Conservation (phyloP, 2,329 filamentous ascomycete genomes). For the Trichoderma koningii region DNA sequence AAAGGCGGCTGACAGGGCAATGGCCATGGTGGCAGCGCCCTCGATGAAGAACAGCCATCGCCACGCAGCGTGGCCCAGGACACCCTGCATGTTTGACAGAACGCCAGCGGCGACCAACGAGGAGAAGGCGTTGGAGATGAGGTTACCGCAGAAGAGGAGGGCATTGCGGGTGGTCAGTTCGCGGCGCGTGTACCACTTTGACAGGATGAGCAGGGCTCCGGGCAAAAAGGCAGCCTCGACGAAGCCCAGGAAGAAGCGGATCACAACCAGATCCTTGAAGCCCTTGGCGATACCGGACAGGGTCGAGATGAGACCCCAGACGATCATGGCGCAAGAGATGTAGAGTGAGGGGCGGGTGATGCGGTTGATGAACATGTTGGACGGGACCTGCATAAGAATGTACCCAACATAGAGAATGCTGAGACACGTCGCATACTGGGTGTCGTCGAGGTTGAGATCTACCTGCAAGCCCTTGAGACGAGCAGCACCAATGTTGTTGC, state of each 20-base stretch:
- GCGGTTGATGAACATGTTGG: constrained; percentile 60
- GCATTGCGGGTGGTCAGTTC: constrained; percentile 58
- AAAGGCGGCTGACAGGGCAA: constrained; percentile 51
- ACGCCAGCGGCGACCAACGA: constrained; percentile 62
- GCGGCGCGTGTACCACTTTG: constrained; percentile 67
- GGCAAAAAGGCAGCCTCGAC: constrained; percentile 67
- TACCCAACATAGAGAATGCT: constrained; percentile 68
- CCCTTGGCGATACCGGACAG: constrained; percentile 54
- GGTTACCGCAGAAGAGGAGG: constrained; percentile 60
- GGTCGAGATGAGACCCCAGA: constrained; percentile 64
- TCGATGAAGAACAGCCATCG: constrained; percentile 64
- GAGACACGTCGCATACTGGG: constrained; percentile 64
- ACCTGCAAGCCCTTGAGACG: constrained; percentile 64
- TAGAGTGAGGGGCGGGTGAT: constrained; percentile 55
- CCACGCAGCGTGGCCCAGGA: constrained; percentile 58
- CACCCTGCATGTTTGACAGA: constrained; percentile 58
- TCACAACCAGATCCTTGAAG: constrained; percentile 57
- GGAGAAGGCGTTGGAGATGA: constrained; percentile 62
- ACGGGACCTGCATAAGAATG: constrained; percentile 64
- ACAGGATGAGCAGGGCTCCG: constrained; percentile 63
- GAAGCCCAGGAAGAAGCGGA: constrained; percentile 63
- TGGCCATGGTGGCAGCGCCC: constrained; percentile 53
- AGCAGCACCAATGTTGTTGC: constrained; percentile 69
- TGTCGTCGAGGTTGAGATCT: constrained; percentile 58
- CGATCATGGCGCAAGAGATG: constrained; percentile 53